Evolutionary conservation across 805 yeast genomes (phyloP).

Genomic region (Saccharomycopsis microspora): DNA sequence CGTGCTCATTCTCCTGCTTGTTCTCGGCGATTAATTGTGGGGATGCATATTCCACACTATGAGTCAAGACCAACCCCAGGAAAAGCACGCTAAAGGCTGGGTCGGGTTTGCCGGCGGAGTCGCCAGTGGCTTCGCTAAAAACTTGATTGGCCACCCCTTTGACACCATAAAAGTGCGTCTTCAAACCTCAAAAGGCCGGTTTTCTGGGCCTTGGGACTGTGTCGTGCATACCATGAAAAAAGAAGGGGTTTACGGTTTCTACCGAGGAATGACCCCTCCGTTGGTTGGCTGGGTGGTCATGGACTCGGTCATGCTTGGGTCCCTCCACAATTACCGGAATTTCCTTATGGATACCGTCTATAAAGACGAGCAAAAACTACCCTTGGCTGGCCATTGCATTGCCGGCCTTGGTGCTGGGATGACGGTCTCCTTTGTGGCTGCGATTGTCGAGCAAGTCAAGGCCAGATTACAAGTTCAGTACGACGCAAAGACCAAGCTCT

Average conservation of each 20-base stretch:
- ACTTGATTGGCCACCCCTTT: constrained; percentile 87
- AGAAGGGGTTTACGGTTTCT: constrained; percentile 74
- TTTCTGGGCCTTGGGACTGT: constrained; percentile 78
- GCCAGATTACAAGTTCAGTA: constrained; percentile 86
- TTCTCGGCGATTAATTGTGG: too few relatives aligned
- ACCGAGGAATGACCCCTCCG: constrained; percentile 90
- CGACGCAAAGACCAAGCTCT: constrained; percentile 56
- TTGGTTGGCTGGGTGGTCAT: constrained; percentile 86
- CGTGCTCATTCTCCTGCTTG: too few relatives aligned
- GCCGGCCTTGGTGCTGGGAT: constrained; percentile 77
- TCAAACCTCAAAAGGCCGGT: constrained; percentile 62
- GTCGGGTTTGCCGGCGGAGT: constrained; percentile 85
- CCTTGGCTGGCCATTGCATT: constrained; percentile 60
- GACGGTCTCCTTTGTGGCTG: constrained; percentile 93
- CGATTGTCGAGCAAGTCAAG: constrained; percentile 84
- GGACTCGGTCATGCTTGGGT: constrained; percentile 89
- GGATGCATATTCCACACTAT: too few relatives aligned
- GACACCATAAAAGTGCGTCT: constrained; percentile 83
- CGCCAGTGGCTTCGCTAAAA: constrained; percentile 78
- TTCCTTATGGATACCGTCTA: constrained; percentile 55
- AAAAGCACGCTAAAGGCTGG: constrained; percentile 22
- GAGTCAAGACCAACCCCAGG: neutral
- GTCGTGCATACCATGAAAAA: constrained; percentile 55
- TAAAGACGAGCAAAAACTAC: constrained; percentile 47
- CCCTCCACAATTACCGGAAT: constrained; percentile 66